Conservation (phyloP, 768 basidiomycete genomes). For the Kwoniella mangroviensis region DNA sequence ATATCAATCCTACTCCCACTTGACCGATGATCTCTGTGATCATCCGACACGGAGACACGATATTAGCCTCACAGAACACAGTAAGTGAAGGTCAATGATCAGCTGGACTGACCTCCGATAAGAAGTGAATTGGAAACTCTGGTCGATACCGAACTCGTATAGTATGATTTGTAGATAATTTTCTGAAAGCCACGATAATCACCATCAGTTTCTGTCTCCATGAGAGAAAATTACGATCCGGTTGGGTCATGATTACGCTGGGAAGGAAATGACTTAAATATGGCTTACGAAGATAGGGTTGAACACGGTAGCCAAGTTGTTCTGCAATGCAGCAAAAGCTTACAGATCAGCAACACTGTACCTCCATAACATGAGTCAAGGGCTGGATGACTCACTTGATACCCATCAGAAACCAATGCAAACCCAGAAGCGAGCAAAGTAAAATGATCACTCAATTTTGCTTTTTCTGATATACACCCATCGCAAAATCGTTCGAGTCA, state of each 20-base stretch:
- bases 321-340: constrained; percentile 14
- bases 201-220: background rate
- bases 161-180: constrained; percentile 67
- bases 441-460: constrained; percentile 40
- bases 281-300: constrained; percentile 40
- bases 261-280: too few species aligned
- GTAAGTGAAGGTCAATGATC: constrained; percentile 32
- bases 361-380: background rate
- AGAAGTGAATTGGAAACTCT: constrained; percentile 73
- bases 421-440: constrained; percentile 42
- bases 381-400: constrained; percentile 23
- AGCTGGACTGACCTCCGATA: constrained; percentile 65
- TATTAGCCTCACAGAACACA: too few species aligned
- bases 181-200: constrained; percentile 59
- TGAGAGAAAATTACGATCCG: too few species aligned
- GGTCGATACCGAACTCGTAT: constrained; percentile 69
- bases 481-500: background rate
- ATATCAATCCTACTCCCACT: constrained; percentile 67
- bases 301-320: constrained; percentile 41
- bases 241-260: background rate
- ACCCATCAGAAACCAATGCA: constrained; percentile 45
- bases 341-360: background rate
- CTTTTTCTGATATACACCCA: constrained; percentile 16
- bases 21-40: constrained; percentile 42
- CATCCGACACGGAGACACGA: too few species aligned